phyloP scores from a whole-genome alignment of 179 eudicot species.

The Carnegiea gigantea region DNA sequence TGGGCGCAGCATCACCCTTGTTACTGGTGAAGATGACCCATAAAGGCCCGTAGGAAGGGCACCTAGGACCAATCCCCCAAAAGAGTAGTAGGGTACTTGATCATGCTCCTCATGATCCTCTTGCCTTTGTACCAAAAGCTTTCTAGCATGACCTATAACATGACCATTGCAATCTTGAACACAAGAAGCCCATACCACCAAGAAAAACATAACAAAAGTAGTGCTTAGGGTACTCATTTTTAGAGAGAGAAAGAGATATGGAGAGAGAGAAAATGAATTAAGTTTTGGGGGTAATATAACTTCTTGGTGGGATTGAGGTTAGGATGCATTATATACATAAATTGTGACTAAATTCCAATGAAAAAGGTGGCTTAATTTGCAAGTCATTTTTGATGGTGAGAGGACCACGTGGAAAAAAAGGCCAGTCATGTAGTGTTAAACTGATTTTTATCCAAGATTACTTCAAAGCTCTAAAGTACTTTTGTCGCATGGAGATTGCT shows the following conservation, averaged over 20 bases:
- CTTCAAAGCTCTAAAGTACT: too few species aligned
- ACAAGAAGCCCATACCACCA: not conserved
- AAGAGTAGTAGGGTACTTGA: not conserved
- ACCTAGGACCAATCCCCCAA: not conserved
- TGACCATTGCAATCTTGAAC: not conserved
- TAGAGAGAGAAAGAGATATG: not conserved
- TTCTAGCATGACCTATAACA: not conserved
- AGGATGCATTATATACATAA: not conserved
- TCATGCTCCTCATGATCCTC: not conserved
- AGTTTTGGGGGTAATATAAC: not conserved
- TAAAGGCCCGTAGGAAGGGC: slow-evolving; percentile 6
- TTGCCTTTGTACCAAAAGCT: slow-evolving; percentile 2
- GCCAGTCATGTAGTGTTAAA: not conserved
- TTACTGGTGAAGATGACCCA: not conserved
- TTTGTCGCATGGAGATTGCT: too few species aligned
- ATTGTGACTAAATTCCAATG: not conserved
- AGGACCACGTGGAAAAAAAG: not conserved
- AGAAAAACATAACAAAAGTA: not conserved
- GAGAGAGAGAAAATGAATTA: not conserved
- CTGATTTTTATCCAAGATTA: too few species aligned
- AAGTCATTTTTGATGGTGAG: not conserved
- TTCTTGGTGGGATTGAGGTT: not conserved
- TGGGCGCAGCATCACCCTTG: not conserved
- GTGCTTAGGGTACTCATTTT: not conserved
- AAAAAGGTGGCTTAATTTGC: not conserved